These are phyloP conservation scores for Eucalyptus viminalis DNA, from an alignment of 345 rosid genomes.

Conservation along the genomic window DNA sequence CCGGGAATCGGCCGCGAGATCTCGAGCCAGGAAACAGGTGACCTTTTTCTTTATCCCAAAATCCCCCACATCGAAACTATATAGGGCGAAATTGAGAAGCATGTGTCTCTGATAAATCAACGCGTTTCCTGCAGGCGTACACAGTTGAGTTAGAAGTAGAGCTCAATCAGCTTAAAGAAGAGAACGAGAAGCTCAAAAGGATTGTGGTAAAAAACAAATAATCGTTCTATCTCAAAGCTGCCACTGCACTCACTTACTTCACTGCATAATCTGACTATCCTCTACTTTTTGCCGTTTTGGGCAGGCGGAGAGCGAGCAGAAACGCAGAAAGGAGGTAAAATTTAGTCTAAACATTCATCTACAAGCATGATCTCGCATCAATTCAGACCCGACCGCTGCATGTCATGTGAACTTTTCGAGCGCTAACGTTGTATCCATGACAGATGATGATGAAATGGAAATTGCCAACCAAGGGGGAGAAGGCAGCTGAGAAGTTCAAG, in stretches of 20 bases:
- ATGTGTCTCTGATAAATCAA: no score
- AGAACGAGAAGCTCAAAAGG: constrained; percentile 55
- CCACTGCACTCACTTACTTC: background rate
- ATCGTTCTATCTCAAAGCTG: background rate
- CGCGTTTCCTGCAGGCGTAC: constrained; percentile 42
- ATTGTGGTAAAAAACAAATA: constrained; percentile 30
- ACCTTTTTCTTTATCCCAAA: background rate
- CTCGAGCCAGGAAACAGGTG: constrained; percentile 95
- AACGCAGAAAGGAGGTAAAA: constrained; percentile 44
- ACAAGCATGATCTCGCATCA: no score
- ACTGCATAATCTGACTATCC: background rate
- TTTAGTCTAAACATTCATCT: background rate
- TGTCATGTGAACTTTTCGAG: background rate
- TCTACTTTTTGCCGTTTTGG: background rate
- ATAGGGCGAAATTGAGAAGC: background rate
- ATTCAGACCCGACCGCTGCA: no score
- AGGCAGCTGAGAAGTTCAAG: constrained; percentile 31
- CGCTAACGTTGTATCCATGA: background rate
- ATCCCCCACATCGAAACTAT: background rate
- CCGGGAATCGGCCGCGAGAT: constrained; percentile 85
- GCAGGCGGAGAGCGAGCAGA: constrained; percentile 47
- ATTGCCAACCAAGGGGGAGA: constrained; percentile 5
- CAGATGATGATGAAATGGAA: constrained; percentile 29
- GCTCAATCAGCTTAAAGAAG: constrained; percentile 64
- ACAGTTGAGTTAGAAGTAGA: constrained; percentile 86